These are phyloP conservation scores for Mycogone perniciosa DNA, from an alignment of 2,329 filamentous ascomycete species.

Conservation along the genomic window DNA sequence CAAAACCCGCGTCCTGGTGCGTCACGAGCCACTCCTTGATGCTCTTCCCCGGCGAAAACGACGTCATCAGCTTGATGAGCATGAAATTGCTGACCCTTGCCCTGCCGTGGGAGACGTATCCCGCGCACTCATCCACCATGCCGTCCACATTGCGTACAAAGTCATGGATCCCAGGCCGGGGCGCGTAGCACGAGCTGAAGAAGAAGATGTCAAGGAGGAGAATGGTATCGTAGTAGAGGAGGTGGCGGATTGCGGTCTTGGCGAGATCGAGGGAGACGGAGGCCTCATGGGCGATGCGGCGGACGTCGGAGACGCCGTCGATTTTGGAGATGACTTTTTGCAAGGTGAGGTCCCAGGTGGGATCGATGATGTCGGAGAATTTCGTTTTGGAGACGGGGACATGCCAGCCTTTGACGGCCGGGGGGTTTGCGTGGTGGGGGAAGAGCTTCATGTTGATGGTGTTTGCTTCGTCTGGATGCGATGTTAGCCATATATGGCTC, in stretches of 20 bases:
- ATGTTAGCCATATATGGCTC: not conserved
- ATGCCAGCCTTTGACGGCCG: constrained; percentile 77
- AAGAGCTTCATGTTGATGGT: constrained; percentile 96
- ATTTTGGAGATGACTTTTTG: constrained; percentile 77
- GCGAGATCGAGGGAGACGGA: constrained; percentile 84
- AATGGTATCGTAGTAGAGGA: constrained; percentile 89
- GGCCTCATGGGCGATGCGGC: constrained; percentile 76
- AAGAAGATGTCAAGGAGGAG: constrained; percentile 92
- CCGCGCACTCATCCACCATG: constrained; percentile 79
- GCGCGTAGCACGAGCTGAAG: constrained; percentile 85
- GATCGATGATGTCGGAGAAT: constrained; percentile 55
- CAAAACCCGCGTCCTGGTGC: constrained; percentile 59
- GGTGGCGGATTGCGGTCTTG: constrained; percentile 77
- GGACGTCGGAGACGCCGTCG: constrained; percentile 84
- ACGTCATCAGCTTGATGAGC: constrained; percentile 78
- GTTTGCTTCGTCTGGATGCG: constrained; percentile 69
- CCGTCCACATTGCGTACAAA: constrained; percentile 69
- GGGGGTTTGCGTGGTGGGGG: constrained; percentile 70
- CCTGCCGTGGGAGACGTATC: constrained; percentile 62
- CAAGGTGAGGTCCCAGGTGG: constrained; percentile 70
- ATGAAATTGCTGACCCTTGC: constrained; percentile 49
- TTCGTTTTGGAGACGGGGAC: constrained; percentile 74
- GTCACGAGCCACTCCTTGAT: constrained; percentile 80
- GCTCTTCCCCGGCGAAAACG: constrained; percentile 75
- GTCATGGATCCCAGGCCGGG: constrained; percentile 66